Percentiles rank a stretch among this genome's conserved stretches.
phyloP scores from a whole-genome alignment of 495 filamentous ascomycete genomes.

The Xylaria venustula region DNA sequence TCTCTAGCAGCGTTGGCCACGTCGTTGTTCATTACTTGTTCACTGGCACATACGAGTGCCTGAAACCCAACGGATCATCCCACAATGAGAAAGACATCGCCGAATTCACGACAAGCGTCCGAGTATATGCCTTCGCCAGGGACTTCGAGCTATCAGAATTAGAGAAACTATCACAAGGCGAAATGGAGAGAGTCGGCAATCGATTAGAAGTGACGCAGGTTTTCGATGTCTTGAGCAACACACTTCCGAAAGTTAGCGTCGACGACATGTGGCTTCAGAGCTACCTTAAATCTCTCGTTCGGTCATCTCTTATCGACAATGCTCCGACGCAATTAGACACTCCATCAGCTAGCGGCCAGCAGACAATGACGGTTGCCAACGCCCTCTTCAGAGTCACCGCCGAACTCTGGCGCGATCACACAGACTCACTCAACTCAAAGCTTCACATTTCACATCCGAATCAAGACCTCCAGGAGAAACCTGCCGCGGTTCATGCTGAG shows the following conservation, averaged over 20 bases:
- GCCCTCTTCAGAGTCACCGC: conserved; percentile 7
- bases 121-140: conserved; percentile 11
- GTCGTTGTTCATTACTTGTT: conserved; percentile 31
- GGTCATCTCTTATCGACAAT: neutral
- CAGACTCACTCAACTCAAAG: no score
- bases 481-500: neutral
- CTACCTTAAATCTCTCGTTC: conserved; percentile 10
- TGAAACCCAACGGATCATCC: conserved; percentile 8
- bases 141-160: conserved; percentile 7
- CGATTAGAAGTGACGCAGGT: conserved; percentile 5
- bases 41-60: conserved; percentile 16
- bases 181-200: conserved; percentile 17
- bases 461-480: neutral
- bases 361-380: neutral
- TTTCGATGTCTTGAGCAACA: conserved; percentile 9
- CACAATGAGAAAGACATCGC: conserved; percentile 1
- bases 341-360: neutral
- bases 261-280: conserved; percentile 13
- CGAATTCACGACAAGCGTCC: conserved; percentile 15
- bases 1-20: conserved; percentile 23
- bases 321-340: neutral
- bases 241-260: neutral
- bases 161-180: conserved; percentile 3
- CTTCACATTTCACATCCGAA: neutral
- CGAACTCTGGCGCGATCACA: conserved; percentile 11